These are phyloP conservation scores for Hypoxylon sp. DNA, from an alignment of 2,329 filamentous ascomycete species.

Conservation along the genomic window DNA sequence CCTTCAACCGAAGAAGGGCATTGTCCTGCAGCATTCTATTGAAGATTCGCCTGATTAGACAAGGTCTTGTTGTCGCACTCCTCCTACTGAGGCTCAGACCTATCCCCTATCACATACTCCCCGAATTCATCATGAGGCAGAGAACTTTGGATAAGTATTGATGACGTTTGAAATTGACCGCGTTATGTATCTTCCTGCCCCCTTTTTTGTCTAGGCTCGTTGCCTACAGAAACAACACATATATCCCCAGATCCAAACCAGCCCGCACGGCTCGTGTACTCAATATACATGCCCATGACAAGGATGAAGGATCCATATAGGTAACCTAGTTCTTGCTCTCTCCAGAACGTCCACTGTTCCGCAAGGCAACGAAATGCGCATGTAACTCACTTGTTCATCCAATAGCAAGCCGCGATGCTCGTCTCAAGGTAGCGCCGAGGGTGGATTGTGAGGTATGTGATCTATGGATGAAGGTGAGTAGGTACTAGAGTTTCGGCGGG, in stretches of 20 bases:
- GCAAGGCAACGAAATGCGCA: slow-evolving; percentile 28
- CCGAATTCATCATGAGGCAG: slow-evolving; percentile 4
- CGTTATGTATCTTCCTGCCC: background rate
- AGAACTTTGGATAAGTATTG: background rate
- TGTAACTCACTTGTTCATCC: slow-evolving; percentile 24
- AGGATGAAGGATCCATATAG: background rate
- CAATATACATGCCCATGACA: slow-evolving; percentile 5
- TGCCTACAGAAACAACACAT: background rate
- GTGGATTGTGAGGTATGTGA: slow-evolving; percentile 19
- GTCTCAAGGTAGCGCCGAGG: slow-evolving; percentile 23
- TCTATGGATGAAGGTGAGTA: slow-evolving; percentile 3
- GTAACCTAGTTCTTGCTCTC: background rate
- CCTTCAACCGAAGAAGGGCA: slow-evolving; percentile 16
- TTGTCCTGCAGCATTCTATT: slow-evolving; percentile 25
- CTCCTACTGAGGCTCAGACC: slow-evolving; percentile 7
- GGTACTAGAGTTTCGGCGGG: slow-evolving; percentile 14
- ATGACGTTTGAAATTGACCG: background rate
- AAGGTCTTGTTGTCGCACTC: slow-evolving; percentile 14
- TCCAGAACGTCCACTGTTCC: slow-evolving; percentile 3
- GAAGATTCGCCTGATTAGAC: slow-evolving; percentile 18
- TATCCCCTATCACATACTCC: slow-evolving; percentile 1
- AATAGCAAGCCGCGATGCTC: slow-evolving; percentile 13
- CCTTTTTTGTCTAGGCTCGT: background rate
- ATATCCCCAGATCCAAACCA: background rate
- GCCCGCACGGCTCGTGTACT: background rate